phyloP scores from a whole-genome alignment of 129 eudicot species.

The Artemisia annua region DNA sequence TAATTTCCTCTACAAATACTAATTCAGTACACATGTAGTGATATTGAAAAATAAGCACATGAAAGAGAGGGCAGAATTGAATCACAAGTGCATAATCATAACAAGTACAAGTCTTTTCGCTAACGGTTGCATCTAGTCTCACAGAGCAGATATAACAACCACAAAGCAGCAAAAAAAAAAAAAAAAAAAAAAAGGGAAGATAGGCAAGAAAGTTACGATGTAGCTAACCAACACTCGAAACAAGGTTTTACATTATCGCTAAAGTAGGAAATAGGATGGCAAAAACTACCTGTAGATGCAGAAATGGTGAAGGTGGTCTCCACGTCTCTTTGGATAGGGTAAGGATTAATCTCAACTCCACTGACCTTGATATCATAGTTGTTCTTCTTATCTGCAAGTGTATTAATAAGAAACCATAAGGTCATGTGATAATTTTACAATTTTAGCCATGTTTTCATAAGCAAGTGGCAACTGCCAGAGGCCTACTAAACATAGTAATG shows the following conservation, averaged over 20 bases:
- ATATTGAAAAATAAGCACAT: constrained; percentile 1
- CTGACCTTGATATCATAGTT: constrained; percentile 53
- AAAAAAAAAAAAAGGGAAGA: too few relatives aligned
- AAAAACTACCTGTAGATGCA: constrained; percentile 58
- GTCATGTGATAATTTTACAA: background rate
- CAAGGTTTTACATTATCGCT: background rate
- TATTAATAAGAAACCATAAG: constrained; percentile 5
- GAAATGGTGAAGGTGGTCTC: constrained; percentile 62
- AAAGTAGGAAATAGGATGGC: background rate
- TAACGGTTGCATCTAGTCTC: background rate
- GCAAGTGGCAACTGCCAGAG: too few relatives aligned
- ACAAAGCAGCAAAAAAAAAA: too few relatives aligned
- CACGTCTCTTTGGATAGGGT: constrained; percentile 50
- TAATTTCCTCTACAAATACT: background rate
- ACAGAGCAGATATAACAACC: background rate
- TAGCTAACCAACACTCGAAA: background rate
- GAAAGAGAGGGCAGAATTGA: constrained; percentile 1
- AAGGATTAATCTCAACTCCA: constrained; percentile 61
- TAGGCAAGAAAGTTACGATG: background rate
- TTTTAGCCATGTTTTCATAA: background rate
- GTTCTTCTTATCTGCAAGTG: constrained; percentile 51
- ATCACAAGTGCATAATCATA: background rate
- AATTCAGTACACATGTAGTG: background rate
- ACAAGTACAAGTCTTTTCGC: background rate
- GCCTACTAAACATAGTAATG: too few relatives aligned